phyloP scores from a whole-genome alignment of 768 basidiomycete genomes.

The Mycena capillaripes region DNA sequence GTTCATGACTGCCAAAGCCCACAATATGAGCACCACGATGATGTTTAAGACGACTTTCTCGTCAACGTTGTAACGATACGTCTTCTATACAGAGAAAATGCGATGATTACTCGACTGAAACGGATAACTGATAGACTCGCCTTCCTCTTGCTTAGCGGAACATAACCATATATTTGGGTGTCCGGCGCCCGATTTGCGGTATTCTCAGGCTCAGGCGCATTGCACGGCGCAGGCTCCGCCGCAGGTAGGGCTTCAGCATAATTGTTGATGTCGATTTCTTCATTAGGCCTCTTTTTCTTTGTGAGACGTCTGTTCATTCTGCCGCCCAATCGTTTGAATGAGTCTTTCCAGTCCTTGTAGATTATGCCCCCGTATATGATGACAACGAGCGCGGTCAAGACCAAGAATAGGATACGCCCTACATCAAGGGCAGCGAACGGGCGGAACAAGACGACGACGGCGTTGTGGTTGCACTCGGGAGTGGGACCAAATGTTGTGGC shows the following conservation, averaged over 20 bases:
- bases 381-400: background rate
- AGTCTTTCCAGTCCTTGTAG: background rate
- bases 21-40: background rate
- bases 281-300: background rate
- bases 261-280: background rate
- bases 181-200: background rate
- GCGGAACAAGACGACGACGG: slow-evolving; percentile 33
- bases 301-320: no score
- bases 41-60: slow-evolving; percentile 6
- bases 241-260: background rate
- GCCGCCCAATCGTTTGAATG: background rate
- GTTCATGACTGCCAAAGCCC: slow-evolving; percentile 19
- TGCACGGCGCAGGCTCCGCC: background rate
- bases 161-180: background rate
- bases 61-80: background rate
- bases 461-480: slow-evolving; percentile 33
- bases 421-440: slow-evolving; percentile 33
- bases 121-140: background rate
- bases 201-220: background rate
- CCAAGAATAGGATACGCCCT: slow-evolving; percentile 12
- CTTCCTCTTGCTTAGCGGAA: background rate
- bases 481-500: slow-evolving; percentile 30
- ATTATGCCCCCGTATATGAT: background rate
- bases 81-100: background rate
- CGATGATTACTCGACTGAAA: background rate